phyloP scores from a whole-genome alignment of 257 asterid genomes.

The Solanum piurae region DNA sequence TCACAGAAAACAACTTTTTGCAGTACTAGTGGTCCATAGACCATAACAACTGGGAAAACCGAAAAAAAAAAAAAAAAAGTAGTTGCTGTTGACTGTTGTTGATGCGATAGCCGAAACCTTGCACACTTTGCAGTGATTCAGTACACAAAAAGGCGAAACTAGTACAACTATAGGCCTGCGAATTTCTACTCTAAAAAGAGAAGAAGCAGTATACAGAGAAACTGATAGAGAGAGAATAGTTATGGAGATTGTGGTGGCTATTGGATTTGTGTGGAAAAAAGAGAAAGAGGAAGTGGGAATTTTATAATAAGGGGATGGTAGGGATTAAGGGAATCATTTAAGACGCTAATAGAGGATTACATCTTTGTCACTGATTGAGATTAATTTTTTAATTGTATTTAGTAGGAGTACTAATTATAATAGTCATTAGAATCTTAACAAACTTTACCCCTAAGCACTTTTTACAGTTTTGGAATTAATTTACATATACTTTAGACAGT shows the following conservation, averaged over 20 bases:
- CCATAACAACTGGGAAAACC: not conserved
- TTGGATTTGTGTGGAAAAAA: not conserved
- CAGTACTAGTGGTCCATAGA: not conserved
- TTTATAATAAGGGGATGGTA: slow-evolving; percentile 31
- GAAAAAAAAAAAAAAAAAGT: not conserved
- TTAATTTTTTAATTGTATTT: not conserved
- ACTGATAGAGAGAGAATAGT: not conserved
- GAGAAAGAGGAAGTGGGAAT: slow-evolving; percentile 7
- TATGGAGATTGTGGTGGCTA: not conserved
- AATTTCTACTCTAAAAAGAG: not conserved
- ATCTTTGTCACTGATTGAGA: slow-evolving; percentile 54
- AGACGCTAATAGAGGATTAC: slow-evolving; percentile 38
- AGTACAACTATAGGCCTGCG: not conserved
- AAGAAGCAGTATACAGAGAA: not conserved
- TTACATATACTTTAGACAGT: not conserved
- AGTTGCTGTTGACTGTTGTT: not conserved
- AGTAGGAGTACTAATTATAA: not conserved
- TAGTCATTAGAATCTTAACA: not conserved
- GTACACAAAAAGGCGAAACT: not conserved
- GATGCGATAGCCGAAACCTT: not conserved
- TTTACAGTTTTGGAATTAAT: not conserved
- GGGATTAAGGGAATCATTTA: slow-evolving; percentile 53
- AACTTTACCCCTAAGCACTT: not conserved
- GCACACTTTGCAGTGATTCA: not conserved
- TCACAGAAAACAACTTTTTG: not conserved